Percentiles rank a stretch among this genome's conserved stretches.
phyloP scores from a whole-genome alignment of 768 basidiomycete genomes.

The Mycena indigotica region DNA sequence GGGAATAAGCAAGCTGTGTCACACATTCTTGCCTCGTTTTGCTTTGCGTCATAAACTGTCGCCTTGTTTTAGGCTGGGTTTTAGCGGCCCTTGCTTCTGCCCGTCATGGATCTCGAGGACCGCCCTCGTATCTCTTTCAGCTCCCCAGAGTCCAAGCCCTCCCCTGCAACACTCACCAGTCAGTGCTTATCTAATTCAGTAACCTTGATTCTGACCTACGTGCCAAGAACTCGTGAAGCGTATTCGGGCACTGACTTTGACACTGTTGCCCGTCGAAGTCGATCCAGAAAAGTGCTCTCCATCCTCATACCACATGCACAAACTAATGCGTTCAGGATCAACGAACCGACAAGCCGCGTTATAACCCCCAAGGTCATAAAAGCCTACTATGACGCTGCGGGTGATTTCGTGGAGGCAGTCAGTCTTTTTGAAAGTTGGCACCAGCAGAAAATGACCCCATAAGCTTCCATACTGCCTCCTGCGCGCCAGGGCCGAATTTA shows the following conservation, averaged over 20 bases:
- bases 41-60: conserved; percentile 7
- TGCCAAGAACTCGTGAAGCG: conserved; percentile 76
- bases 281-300: conserved; percentile 40
- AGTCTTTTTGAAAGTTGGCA: too few species aligned
- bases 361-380: conserved; percentile 80
- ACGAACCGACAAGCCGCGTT: conserved; percentile 77
- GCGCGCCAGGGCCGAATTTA: conserved; percentile 76
- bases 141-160: conserved; percentile 49
- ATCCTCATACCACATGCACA: background rate
- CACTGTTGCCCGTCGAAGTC: conserved; percentile 81
- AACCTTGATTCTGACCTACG: background rate
- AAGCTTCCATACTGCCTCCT: conserved; percentile 84
- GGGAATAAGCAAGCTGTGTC: conserved; percentile 2
- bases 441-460: background rate
- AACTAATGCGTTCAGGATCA: conserved; percentile 41
- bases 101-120: conserved; percentile 48
- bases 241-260: conserved; percentile 72
- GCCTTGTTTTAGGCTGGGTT: too few species aligned
- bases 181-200: conserved; percentile 26
- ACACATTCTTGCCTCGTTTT: background rate
- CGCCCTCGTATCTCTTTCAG: conserved; percentile 47
- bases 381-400: conserved; percentile 78
- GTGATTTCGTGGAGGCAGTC: conserved; percentile 86
- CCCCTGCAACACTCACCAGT: conserved; percentile 80
- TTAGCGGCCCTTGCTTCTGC: background rate